Conservation (phyloP, 2,329 filamentous ascomycete genomes). For the Diaporthe ilicicola region DNA sequence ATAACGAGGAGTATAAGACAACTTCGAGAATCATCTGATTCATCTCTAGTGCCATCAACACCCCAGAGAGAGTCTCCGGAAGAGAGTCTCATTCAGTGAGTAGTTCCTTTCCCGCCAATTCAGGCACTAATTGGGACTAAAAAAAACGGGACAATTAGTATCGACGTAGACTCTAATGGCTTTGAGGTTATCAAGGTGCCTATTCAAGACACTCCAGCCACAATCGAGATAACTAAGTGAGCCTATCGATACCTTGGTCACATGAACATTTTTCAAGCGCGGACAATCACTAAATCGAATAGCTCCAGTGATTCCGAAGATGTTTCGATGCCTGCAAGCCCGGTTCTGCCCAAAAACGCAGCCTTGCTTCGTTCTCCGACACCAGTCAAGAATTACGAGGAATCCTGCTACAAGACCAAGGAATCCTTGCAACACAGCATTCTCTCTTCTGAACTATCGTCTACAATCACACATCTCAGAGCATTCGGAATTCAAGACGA, state of each 20-base stretch:
- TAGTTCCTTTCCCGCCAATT: too few relatives aligned
- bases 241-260: neutral
- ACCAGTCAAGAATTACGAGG: neutral
- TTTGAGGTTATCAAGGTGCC: neutral
- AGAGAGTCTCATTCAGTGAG: neutral
- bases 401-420: too few relatives aligned
- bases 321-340: neutral
- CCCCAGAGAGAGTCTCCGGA: neutral
- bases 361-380: neutral
- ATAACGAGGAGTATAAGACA: neutral
- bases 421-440: too few relatives aligned
- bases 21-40: neutral
- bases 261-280: neutral
- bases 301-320: slow-evolving; percentile 9
- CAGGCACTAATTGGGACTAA: neutral
- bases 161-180: neutral
- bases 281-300: neutral
- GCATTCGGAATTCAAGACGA: neutral
- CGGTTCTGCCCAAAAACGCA: neutral
- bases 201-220: slow-evolving; percentile 5
- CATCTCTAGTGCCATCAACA: neutral
- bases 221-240: slow-evolving; percentile 25
- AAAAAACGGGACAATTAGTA: neutral
- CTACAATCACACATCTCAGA: neutral
- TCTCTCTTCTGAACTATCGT: neutral